Percentiles rank a stretch among this genome's conserved stretches.
These are phyloP conservation scores for Blastocystis sp. DNA, from an alignment of 352 stramenopile genomes.

Conservation along the genomic window DNA sequence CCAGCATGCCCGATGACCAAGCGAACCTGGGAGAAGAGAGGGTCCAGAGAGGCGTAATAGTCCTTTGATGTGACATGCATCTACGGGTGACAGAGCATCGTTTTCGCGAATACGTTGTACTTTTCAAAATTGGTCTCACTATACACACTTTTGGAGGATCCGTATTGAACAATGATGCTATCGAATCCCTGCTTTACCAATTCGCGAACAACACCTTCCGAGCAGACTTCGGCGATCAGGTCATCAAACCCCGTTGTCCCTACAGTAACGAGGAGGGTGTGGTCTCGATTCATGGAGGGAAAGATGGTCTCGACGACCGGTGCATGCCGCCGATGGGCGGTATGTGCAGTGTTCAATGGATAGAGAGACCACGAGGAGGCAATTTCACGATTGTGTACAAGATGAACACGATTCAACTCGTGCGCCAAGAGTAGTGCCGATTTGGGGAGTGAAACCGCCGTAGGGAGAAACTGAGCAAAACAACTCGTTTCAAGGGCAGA, in stretches of 20 bases:
- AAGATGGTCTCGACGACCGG: too few species aligned
- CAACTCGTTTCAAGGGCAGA: too few species aligned
- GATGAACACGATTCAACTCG: too few species aligned
- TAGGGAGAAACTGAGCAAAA: too few species aligned
- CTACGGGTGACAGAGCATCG: not conserved
- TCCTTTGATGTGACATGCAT: conserved; percentile 37
- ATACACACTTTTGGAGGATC: conserved; percentile 9
- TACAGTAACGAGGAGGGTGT: conserved; percentile 36
- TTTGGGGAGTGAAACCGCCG: too few species aligned
- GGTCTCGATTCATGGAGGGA: too few species aligned
- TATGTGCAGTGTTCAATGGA: too few species aligned
- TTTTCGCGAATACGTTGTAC: not conserved
- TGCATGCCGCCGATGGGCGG: too few species aligned
- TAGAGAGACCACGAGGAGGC: too few species aligned
- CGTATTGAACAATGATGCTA: conserved; percentile 25
- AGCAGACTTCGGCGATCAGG: conserved; percentile 28
- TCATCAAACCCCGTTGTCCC: conserved; percentile 59
- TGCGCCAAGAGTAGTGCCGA: too few species aligned
- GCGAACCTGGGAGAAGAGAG: not conserved
- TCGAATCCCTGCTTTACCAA: not conserved
- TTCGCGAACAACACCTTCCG: not conserved
- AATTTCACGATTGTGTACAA: too few species aligned
- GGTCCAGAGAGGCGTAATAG: conserved; percentile 42
- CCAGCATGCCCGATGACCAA: conserved; percentile 63
- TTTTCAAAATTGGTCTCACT: conserved; percentile 18